Evolutionary conservation across 2,329 filamentous ascomycete genomes (phyloP), one percentile per base, ranked within the genome.

Genomic region (Lecanicillium sp.): DNA sequence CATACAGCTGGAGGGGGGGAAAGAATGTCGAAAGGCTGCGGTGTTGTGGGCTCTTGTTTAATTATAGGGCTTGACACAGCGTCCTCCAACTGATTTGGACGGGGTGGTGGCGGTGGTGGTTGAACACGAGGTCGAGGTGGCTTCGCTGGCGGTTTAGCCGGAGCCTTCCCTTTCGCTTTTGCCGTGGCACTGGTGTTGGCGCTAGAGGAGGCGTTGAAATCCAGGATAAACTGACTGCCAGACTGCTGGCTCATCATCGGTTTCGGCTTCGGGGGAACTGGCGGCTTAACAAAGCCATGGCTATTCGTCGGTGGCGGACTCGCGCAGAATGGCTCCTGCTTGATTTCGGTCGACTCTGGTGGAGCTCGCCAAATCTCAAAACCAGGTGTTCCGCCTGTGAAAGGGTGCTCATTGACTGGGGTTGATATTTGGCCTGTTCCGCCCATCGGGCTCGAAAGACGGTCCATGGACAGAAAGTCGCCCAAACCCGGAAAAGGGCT

Each of bases 201-300:
- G 22, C 22, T 11, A 25, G 22, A 6, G 22, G 42, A 44, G 4
- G 55, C 51, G 41, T 59, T 59, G 39, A 61, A 52, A 39, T 64
- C 60, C 37, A 63, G 44, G 18, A 62, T 57, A 34, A 63, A 55
- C 40, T 64, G 61, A 36, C 51, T 61, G 12, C 52, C 52, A 17
- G 19, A 19, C 15, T 27, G n/a, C 11, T 47, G 44, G 33, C 53
- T 56, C 39, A 62, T 50, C 20, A 57, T 50, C 10, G 62, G 57
- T 43, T 66, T 67, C 9, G 60, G 58, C 25, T 57, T 61, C 22
- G 61, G 57, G 19, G 62, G 61, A 9, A 63, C 50, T 2, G 63
- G 61, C 6, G 64, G 64, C 36, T 59, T 61, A 37, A 56, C 59
- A 43, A 58, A 62, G 13, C 54, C 50, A 19, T 42, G 46, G n/a